phyloP scores from a whole-genome alignment of 2,329 filamentous ascomycete genomes.

The Calonectria pseudoreteaudii region DNA sequence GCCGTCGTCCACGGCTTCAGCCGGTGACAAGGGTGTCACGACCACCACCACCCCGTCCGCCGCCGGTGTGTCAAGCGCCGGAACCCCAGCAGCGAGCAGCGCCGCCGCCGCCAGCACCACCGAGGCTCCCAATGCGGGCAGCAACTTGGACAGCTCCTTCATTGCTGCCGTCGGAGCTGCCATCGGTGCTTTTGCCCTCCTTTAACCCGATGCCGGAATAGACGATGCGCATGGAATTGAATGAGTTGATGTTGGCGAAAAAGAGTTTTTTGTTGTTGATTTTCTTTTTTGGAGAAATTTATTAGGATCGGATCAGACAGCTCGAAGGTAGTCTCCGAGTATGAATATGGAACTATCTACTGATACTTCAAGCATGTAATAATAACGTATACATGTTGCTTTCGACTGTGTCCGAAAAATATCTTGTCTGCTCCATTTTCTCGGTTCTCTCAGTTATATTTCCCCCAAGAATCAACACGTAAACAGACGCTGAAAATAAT shows the following conservation, averaged over 20 bases:
- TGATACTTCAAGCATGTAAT: neutral
- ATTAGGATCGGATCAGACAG: neutral
- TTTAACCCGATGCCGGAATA: neutral
- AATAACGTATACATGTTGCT: neutral
- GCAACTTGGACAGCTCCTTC: slow-evolving; percentile 9
- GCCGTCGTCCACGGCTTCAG: neutral
- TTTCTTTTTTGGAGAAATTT: no score
- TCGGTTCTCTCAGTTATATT: no score
- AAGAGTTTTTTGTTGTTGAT: neutral
- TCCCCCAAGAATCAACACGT: neutral
- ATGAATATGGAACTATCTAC: neutral
- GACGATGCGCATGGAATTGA: neutral
- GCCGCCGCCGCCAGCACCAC: neutral
- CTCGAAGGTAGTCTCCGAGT: neutral
- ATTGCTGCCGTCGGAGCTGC: neutral
- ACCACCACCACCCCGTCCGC: slow-evolving; percentile 16
- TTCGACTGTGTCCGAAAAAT: neutral
- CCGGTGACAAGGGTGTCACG: neutral
- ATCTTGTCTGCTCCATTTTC: neutral
- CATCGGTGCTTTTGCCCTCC: slow-evolving; percentile 18
- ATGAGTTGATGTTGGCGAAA: neutral
- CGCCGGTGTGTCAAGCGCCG: slow-evolving; percentile 15
- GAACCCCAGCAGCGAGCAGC: neutral
- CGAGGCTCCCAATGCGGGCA: slow-evolving; percentile 12
- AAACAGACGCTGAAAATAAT: neutral